Evolutionary conservation across 805 yeast genomes (phyloP), one percentile per base, ranked within the genome.

Genomic region (Pichia thaimueangensis): DNA sequence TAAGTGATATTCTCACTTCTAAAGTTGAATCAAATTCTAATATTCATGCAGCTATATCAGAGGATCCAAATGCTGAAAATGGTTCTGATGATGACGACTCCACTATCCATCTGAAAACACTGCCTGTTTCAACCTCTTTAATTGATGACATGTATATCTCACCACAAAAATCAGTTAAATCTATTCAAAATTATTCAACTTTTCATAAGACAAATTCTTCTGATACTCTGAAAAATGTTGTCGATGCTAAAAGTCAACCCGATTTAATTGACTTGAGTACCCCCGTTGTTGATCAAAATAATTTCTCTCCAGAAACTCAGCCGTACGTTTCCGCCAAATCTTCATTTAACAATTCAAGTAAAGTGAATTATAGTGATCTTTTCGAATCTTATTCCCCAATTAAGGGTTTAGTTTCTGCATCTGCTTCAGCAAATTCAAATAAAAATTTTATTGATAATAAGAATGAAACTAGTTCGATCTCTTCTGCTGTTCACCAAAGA

Each of bases 251-350:
- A 5, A 36, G n/a, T 17, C 51, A 51, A 29, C 57, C 56, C 3
- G 64, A 60, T 41, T 45, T 61, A 17, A 60, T 61, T 25, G 58
- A 61, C 41, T 48, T 60, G 19, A 38, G 57, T 8, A 58, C 62
- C 27, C 60, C 65, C 4, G 42, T 51, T 21, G 41, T 32, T 4
- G 22, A 30, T 17, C 22, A 27, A 22, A 36, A 17, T 10, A 19
- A 17, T 22, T 41, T 37, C 13, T 12, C 24, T 25, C 16, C 40
- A 6, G 12, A 17, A 10, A 8, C 40, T 4, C 25, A 32, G 15
- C 3, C 19, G 12, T 11, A 10, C 6, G 16, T n/a, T 30, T 23
- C 41, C 5, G n/a, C n/a, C n/a, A 42, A 29, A 33, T 38, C 36
- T 11, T 45, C 40, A 20, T 16, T 30, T 35, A 19, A 12, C 2